phyloP scores from a whole-genome alignment of 768 basidiomycete species.

The Naganishia onofrii region DNA sequence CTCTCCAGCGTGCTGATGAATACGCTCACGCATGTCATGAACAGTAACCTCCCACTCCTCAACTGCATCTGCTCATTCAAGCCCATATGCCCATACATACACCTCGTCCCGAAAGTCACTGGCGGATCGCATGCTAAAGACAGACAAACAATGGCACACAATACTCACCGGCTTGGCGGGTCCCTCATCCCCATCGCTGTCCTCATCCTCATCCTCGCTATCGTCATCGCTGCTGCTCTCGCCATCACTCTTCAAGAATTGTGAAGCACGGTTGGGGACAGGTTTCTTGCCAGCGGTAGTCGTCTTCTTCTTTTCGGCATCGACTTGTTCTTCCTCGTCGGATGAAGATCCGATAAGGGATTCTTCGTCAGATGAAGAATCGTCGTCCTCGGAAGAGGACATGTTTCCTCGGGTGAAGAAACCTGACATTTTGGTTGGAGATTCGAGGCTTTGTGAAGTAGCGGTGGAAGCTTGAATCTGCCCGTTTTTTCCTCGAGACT shows the following conservation, averaged over 20 bases:
- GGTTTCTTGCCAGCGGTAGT: slow-evolving; percentile 11
- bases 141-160: neutral
- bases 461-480: neutral
- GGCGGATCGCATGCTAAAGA: neutral
- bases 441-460: slow-evolving; percentile 1
- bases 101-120: neutral
- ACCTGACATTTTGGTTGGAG: slow-evolving; percentile 40
- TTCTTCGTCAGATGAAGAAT: slow-evolving; percentile 45
- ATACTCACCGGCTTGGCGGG: slow-evolving; percentile 44
- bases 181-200: slow-evolving; percentile 54
- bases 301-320: slow-evolving; percentile 17
- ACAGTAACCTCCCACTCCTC: slow-evolving; percentile 29
- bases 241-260: slow-evolving; percentile 54
- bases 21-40: too few relatives aligned
- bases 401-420: slow-evolving; percentile 48
- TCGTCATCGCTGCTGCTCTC: slow-evolving; percentile 58
- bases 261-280: neutral
- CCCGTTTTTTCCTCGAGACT: neutral
- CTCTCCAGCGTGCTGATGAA: too few relatives aligned
- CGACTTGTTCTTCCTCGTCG: slow-evolving; percentile 42
- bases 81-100: neutral
- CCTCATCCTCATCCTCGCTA: slow-evolving; percentile 54
- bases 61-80: neutral
- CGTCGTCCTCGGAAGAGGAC: slow-evolving; percentile 42
- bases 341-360: slow-evolving; percentile 48